phyloP scores from a whole-genome alignment of 306 rosid genomes.

The Ammopiptanthus mongolicus region DNA sequence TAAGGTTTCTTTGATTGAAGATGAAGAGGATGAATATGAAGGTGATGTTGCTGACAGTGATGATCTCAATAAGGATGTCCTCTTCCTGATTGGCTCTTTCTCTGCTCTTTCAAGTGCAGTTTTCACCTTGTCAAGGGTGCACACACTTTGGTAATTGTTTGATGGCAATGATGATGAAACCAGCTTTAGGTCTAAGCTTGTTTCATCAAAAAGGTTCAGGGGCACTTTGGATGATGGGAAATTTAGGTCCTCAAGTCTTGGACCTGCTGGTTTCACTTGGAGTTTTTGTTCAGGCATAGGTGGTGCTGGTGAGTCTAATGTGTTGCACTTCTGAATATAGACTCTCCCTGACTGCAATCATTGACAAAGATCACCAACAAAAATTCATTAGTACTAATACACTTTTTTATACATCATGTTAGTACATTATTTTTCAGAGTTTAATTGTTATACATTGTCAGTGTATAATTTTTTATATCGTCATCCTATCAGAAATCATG shows the following conservation, averaged over 20 bases:
- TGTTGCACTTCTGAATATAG: constrained; percentile 59
- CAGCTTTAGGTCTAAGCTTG: constrained; percentile 58
- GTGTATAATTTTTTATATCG: too few relatives aligned
- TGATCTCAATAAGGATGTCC: constrained; percentile 51
- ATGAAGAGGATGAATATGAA: constrained; percentile 57
- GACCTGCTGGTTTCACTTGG: constrained; percentile 33
- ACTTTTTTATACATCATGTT: neutral
- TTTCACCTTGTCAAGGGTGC: constrained; percentile 94
- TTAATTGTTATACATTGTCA: too few relatives aligned
- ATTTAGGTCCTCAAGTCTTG: constrained; percentile 69
- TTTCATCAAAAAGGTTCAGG: constrained; percentile 66
- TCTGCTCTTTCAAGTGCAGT: constrained; percentile 93
- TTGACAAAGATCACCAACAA: neutral
- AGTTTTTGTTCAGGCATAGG: constrained; percentile 30
- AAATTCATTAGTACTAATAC: neutral
- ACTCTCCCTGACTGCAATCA: constrained; percentile 87
- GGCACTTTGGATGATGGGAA: constrained; percentile 62
- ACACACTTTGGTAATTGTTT: constrained; percentile 69
- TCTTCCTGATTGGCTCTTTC: constrained; percentile 63
- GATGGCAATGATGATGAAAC: constrained; percentile 45
- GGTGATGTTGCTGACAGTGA: constrained; percentile 48
- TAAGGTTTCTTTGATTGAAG: constrained; percentile 54
- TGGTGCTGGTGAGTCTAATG: constrained; percentile 25
- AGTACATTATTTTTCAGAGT: too few relatives aligned
- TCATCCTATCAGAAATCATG: too few relatives aligned